Evolutionary conservation across 2,329 filamentous ascomycete genomes (phyloP), one percentile per base, ranked within the genome.

Genomic region (Madurella fahalii): DNA sequence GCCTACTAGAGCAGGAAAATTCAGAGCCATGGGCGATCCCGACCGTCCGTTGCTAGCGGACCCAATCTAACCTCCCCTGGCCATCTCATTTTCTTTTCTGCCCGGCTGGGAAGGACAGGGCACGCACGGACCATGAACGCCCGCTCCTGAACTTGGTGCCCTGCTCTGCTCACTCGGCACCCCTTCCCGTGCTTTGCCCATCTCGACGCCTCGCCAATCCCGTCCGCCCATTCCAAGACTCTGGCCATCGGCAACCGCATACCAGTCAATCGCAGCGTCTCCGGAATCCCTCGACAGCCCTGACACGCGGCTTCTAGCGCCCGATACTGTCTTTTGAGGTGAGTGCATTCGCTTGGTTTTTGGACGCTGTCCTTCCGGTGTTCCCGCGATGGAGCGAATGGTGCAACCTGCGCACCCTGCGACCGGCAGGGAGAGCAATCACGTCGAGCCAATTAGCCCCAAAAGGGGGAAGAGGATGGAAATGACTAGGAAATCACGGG

Each of bases 51-150:
- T 56, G 49, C 39, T 58, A 58, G 48, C 53, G 53, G 54, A 54
- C 42, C 49, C 54, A 54, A 45, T 59, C 56, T 62, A 59, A 61
- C 51, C 59, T 20, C 51, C 47, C 51, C 54, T 56, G 58, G 53
- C 51, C 54, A 58, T 56, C 60, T 62, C 61, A 63, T 62, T 63
- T 63, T 56, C 60, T 62, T 62, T 58, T 54, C 50, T 30, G 45
- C 41, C 47, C 52, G 40, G 53, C 31, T 46, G 50, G 41, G 51
- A 25, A 42, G 46, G 42, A 47, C 30, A 34, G 15, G 32, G 18
- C 16, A 39, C 34, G 60, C 60, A 62, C 60, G 54, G 60, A 31
- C 59, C 53, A 60, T 17, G n/a, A 18, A 47, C 47, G 44, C 46
- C 50, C 43, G 41, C 55, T 58, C 50, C 58, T 60, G 58, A 52